Evolutionary conservation across 2,329 filamentous ascomycete genomes (phyloP).

Genomic region (Phoma herbarum): DNA sequence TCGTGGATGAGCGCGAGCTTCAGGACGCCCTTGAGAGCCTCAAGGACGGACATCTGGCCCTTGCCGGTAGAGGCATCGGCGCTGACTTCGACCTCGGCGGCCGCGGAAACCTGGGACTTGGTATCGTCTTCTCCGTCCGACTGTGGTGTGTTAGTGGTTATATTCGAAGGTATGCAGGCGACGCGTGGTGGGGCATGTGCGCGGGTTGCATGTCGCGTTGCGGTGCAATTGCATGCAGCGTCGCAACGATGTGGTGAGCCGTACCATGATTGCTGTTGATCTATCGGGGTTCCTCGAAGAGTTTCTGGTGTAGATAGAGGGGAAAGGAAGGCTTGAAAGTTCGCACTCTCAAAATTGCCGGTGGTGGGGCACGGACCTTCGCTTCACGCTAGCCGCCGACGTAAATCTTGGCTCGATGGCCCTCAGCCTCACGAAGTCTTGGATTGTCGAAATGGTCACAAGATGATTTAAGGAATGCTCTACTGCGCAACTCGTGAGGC

Average conservation of each 20-base stretch:
- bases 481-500: background rate
- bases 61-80: conserved; percentile 81
- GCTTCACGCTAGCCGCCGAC: conserved; percentile 10
- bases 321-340: conserved; percentile 26
- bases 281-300: conserved; percentile 59
- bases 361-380: conserved; percentile 1
- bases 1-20: conserved; percentile 99
- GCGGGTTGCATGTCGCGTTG: background rate
- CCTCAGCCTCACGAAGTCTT: background rate
- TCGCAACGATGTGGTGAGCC: conserved; percentile 19
- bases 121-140: conserved; percentile 99
- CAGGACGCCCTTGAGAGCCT: conserved; percentile 98
- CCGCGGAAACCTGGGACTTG: conserved; percentile 77
- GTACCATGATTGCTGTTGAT: conserved; percentile 54
- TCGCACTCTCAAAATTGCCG: conserved; percentile 16
- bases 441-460: background rate
- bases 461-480: background rate
- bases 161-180: conserved; percentile 1
- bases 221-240: background rate
- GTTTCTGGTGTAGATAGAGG: conserved; percentile 35
- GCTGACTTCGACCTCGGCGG: conserved; percentile 93
- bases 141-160: conserved; percentile 58
- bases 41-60: conserved; percentile 96
- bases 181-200: conserved; percentile 14
- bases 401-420: conserved; percentile 10